A percentile compares a stretch with the other conserved stretches of the same genome.
phyloP scores from a whole-genome alignment of 345 rosid genomes.

The Rhizophora apiculata region DNA sequence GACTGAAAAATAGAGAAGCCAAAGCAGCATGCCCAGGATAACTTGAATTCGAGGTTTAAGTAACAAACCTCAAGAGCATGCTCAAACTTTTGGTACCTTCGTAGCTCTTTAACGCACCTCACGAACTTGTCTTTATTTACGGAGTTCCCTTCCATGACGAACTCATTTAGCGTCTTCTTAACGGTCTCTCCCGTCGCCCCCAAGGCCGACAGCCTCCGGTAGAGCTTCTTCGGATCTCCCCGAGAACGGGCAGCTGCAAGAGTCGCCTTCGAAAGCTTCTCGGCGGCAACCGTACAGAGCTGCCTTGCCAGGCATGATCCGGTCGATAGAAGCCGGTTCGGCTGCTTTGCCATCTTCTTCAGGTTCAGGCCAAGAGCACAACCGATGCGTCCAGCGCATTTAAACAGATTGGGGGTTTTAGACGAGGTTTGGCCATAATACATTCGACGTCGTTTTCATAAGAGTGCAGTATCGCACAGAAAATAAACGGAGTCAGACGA shows the following conservation, averaged over 20 bases:
- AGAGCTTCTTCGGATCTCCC: slow-evolving; percentile 20
- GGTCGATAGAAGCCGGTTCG: slow-evolving; percentile 17
- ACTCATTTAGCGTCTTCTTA: slow-evolving; percentile 47
- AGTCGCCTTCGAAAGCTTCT: slow-evolving; percentile 16
- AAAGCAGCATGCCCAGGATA: too few relatives aligned
- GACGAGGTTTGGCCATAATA: too few relatives aligned
- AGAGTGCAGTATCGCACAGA: too few relatives aligned
- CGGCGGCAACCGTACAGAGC: slow-evolving; percentile 28
- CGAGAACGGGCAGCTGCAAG: slow-evolving; percentile 9
- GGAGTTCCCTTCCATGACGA: slow-evolving; percentile 45
- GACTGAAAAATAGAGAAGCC: too few relatives aligned
- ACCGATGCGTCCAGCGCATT: not conserved
- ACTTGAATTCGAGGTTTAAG: not conserved
- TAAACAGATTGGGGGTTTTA: not conserved
- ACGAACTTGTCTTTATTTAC: slow-evolving; percentile 36
- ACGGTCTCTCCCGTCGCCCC: slow-evolving; percentile 48
- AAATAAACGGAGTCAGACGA: too few relatives aligned
- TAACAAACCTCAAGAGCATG: slow-evolving; percentile 62
- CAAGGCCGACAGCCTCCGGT: slow-evolving; percentile 50
- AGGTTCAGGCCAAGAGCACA: not conserved
- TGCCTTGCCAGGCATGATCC: slow-evolving; percentile 28
- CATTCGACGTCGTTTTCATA: not conserved
- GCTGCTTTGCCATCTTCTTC: slow-evolving; percentile 23
- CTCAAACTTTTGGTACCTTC: slow-evolving; percentile 45
- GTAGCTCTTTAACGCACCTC: slow-evolving; percentile 50